phyloP scores from a whole-genome alignment of 169 alveolate species.

The Eimeria praecox region DNA sequence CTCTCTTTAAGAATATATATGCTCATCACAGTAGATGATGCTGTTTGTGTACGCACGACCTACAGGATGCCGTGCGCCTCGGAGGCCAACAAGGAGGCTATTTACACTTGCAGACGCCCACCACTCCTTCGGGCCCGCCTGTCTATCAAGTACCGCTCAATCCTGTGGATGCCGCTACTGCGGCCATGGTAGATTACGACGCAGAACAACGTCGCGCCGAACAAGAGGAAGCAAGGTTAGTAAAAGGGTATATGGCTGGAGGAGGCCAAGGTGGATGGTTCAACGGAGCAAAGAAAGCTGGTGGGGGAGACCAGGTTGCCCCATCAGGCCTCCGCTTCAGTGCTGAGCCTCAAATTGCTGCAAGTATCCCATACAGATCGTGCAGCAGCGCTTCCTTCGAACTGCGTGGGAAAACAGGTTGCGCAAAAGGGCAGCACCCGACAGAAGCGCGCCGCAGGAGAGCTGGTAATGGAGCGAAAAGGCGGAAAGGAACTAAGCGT shows the following conservation, averaged over 20 bases:
- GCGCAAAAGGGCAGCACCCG: not conserved
- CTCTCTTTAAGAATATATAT: not conserved
- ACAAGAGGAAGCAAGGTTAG: slow-evolving; percentile 51
- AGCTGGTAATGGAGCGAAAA: not conserved
- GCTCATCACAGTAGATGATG: not conserved
- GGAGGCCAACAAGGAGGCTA: slow-evolving; percentile 70
- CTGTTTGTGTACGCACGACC: not conserved
- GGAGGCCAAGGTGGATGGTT: slow-evolving; percentile 55
- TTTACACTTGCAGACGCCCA: slow-evolving; percentile 56
- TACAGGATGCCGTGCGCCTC: slow-evolving; percentile 58
- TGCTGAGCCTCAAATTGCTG: slow-evolving; percentile 9
- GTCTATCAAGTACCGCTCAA: slow-evolving; percentile 57
- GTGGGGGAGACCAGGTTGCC: not conserved
- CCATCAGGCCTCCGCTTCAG: slow-evolving; percentile 50
- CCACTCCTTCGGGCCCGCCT: slow-evolving; percentile 68
- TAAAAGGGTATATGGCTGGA: slow-evolving; percentile 65
- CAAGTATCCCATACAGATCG: slow-evolving; percentile 29
- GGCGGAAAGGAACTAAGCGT: not conserved
- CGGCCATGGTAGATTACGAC: slow-evolving; percentile 53
- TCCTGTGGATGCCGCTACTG: slow-evolving; percentile 65
- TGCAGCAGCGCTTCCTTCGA: slow-evolving; percentile 22
- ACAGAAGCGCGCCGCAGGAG: not conserved
- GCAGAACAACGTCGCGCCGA: slow-evolving; percentile 63
- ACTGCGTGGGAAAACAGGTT: not conserved
- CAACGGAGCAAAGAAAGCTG: not conserved